Evolutionary conservation across 2,329 filamentous ascomycete species (phyloP), one percentile per base, ranked within the genome.

Genomic region (Aurifilum marmelostoma): DNA sequence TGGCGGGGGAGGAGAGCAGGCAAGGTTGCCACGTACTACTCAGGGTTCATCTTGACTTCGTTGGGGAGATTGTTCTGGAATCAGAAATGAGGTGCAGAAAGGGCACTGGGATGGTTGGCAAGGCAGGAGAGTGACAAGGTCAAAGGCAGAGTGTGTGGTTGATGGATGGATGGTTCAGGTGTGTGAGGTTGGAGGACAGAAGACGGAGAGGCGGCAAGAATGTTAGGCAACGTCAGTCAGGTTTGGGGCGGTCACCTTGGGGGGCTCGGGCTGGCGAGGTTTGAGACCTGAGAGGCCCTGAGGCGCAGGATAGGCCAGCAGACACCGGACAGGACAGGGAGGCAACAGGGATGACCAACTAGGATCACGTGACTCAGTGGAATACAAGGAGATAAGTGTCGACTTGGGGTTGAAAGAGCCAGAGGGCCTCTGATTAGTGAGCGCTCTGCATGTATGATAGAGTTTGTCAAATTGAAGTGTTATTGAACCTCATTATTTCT

Each of bases 41-140:
- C 92, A 80, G 92, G 92, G 87, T 96, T 96, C 92, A 96, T 96
- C 80, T 77, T 92, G 86, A 81, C 79, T 79, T 78, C 71, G 73
- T 71, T 64, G 63, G 37, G n/a, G n/a, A 27, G n/a, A 16, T 43
- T 27, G 39, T 11, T 24, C 27, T 60, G 56, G 58, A 41, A 56
- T 65, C 9, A 63, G 37, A 59, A 41, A 52, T 41, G 59, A 62
- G 27, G 16, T 66, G 37, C 58, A 54, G 52, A 47, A 37, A 58
- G 32, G 43, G 62, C 41, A 62, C 58, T 56, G 67, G 7, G 50
- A 59, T 73, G 72, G 74, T 37, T 50, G 66, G 39, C 62, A 59
- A 52, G 66, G 61, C 63, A 63, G 60, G 65, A 66, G 56, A 70
- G 66, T 68, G 65, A 64, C 52, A 66, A 64, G 64, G 61, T 69